Evolutionary conservation across 164 flowering plant species (phyloP).

Genomic region (Litsea cubeba): DNA sequence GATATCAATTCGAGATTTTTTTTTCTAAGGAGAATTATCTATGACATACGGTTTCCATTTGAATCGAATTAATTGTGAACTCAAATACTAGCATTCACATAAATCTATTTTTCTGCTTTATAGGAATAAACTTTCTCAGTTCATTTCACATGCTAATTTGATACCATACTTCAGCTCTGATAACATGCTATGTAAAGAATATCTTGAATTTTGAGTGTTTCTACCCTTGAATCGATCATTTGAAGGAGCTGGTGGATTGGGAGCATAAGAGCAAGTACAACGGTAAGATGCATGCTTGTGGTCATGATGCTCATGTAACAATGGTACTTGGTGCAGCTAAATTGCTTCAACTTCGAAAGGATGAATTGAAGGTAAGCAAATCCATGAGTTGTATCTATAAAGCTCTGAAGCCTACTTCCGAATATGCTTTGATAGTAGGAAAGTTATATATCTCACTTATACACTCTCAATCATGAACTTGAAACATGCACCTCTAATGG

Average conservation of each 20-base stretch:
- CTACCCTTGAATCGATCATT: not conserved
- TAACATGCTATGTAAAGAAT: too few species aligned
- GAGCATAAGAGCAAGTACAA: slow-evolving; percentile 28
- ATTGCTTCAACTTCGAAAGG: slow-evolving; percentile 45
- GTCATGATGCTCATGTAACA: slow-evolving; percentile 33
- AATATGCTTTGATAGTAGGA: not conserved
- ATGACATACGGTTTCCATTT: too few species aligned
- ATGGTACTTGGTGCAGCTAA: slow-evolving; percentile 55
- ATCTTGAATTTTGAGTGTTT: not conserved
- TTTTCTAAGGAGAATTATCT: too few species aligned
- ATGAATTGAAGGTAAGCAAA: slow-evolving; percentile 31
- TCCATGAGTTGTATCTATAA: not conserved
- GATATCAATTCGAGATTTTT: too few species aligned
- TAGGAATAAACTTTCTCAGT: too few species aligned
- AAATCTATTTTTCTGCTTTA: too few species aligned
- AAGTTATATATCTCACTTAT: not conserved
- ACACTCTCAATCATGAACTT: too few species aligned
- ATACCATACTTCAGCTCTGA: too few species aligned
- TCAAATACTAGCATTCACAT: too few species aligned
- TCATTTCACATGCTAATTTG: too few species aligned
- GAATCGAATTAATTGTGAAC: too few species aligned
- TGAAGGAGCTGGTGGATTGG: slow-evolving; percentile 62
- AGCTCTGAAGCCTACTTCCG: not conserved
- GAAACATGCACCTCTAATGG: not conserved
- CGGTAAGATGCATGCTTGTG: slow-evolving; percentile 36